These are phyloP conservation scores for Metschnikowia picachoensis DNA, from an alignment of 805 yeast genomes.

Conservation along the genomic window DNA sequence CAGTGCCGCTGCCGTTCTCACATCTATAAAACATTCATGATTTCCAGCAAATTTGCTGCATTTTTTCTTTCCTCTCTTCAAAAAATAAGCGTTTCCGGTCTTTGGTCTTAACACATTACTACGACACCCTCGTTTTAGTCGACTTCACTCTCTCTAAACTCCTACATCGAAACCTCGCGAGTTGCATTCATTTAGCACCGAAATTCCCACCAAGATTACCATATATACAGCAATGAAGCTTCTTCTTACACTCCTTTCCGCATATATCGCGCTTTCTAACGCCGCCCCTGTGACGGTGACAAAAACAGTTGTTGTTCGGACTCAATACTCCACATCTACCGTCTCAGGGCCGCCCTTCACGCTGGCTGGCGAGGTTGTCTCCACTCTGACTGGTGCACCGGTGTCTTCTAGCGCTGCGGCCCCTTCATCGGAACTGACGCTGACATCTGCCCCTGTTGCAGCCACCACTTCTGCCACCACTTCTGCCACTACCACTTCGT, in stretches of 20 bases:
- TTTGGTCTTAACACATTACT: not conserved
- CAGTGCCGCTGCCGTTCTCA: constrained; percentile 2
- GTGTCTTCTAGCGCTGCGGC: not conserved
- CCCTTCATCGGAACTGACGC: not conserved
- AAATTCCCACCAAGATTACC: not conserved
- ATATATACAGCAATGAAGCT: not conserved
- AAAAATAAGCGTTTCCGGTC: too few relatives aligned
- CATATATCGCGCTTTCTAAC: constrained; percentile 7
- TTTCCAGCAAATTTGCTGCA: not conserved
- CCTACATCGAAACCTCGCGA: too few relatives aligned
- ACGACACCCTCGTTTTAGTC: too few relatives aligned
- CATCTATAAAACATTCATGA: constrained; percentile 8
- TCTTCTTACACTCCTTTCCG: constrained; percentile 7
- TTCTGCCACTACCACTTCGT: constrained; percentile 2
- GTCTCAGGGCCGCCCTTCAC: constrained; percentile 10
- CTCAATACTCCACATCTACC: constrained; percentile 10
- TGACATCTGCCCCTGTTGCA: not conserved
- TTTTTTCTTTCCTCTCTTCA: too few relatives aligned
- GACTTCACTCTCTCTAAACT: too few relatives aligned
- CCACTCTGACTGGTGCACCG: not conserved
- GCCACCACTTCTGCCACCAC: not conserved
- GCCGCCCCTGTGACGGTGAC: constrained; percentile 14
- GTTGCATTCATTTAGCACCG: too few relatives aligned
- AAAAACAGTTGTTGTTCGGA: constrained; percentile 10
- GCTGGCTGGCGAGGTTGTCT: not conserved